phyloP scores from a whole-genome alignment of 306 rosid genomes.

The Psophocarpus tetragonolobus region DNA sequence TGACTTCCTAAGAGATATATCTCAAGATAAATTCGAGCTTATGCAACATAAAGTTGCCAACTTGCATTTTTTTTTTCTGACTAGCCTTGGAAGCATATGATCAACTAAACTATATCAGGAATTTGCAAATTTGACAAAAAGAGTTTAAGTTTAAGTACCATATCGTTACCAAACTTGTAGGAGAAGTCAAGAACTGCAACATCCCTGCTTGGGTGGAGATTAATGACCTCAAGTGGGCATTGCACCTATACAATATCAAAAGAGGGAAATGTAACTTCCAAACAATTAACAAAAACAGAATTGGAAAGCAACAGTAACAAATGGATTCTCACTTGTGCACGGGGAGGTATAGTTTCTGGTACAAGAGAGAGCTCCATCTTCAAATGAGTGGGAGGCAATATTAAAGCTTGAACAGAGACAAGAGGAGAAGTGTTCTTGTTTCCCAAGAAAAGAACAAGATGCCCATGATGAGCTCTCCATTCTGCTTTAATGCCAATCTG shows the following conservation, averaged over 20 bases:
- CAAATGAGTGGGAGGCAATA: constrained; percentile 88
- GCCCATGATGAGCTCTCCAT: constrained; percentile 92
- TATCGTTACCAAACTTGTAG: constrained; percentile 79
- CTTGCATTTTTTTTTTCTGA: background rate
- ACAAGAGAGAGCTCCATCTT: constrained; percentile 90
- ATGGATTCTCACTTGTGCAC: constrained; percentile 77
- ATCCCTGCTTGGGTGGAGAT: constrained; percentile 95
- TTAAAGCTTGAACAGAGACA: constrained; percentile 82
- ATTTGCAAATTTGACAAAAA: constrained; percentile 3
- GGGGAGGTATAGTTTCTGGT: constrained; percentile 98
- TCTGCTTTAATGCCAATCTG: constrained; percentile 97
- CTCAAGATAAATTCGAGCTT: constrained; percentile 7
- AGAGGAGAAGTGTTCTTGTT: constrained; percentile 95
- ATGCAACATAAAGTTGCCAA: background rate
- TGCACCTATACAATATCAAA: constrained; percentile 69
- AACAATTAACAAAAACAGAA: constrained; percentile 9
- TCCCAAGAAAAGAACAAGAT: constrained; percentile 95
- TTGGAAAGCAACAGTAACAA: constrained; percentile 13
- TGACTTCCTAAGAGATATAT: constrained; percentile 23
- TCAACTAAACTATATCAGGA: constrained; percentile 13
- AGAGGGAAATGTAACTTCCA: constrained; percentile 4
- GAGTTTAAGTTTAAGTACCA: constrained; percentile 56
- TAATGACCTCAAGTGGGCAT: constrained; percentile 94
- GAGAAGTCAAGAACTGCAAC: constrained; percentile 96
- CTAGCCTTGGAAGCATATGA: constrained; percentile 2